Percentiles rank a stretch among this genome's conserved stretches.
These are phyloP conservation scores for Geranium incanum DNA, from an alignment of 441 rosid genomes.

Conservation along the genomic window DNA sequence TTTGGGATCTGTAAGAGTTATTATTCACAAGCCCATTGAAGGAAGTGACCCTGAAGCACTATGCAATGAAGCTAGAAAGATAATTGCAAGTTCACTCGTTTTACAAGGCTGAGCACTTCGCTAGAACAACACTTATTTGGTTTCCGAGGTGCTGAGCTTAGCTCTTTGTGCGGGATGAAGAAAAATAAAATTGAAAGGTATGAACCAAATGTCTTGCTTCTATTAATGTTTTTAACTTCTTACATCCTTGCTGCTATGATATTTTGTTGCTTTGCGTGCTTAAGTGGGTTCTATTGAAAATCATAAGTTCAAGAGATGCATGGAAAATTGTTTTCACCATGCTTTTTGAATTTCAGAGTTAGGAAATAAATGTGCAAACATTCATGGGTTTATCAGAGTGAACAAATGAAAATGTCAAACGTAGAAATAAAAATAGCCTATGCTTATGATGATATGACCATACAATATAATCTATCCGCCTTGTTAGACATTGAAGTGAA, in stretches of 20 bases:
- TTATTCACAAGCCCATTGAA: slow-evolving; percentile 62
- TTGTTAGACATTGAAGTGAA: not conserved
- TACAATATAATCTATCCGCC: not conserved
- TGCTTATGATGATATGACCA: not conserved
- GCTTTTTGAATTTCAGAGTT: not conserved
- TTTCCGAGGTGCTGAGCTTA: slow-evolving; percentile 9
- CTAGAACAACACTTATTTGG: slow-evolving; percentile 11
- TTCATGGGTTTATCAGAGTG: not conserved
- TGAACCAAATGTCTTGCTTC: not conserved
- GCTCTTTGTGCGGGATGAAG: slow-evolving; percentile 12
- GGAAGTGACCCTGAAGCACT: slow-evolving; percentile 55
- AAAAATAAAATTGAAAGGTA: slow-evolving; percentile 23
- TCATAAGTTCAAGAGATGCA: slow-evolving; percentile 1
- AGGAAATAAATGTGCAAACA: not conserved
- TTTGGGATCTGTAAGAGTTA: slow-evolving; percentile 52
- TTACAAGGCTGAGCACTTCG: slow-evolving; percentile 29
- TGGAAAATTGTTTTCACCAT: not conserved
- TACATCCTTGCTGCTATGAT: not conserved
- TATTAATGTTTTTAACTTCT: not conserved
- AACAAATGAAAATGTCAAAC: not conserved
- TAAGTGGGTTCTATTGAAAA: not conserved
- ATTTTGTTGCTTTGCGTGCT: not conserved
- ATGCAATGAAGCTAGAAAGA: slow-evolving; percentile 54
- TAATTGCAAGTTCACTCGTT: slow-evolving; percentile 44
- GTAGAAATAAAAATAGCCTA: not conserved